Conservation (phyloP, 2,329 filamentous ascomycete species). For the Trichoderma asperellum region DNA sequence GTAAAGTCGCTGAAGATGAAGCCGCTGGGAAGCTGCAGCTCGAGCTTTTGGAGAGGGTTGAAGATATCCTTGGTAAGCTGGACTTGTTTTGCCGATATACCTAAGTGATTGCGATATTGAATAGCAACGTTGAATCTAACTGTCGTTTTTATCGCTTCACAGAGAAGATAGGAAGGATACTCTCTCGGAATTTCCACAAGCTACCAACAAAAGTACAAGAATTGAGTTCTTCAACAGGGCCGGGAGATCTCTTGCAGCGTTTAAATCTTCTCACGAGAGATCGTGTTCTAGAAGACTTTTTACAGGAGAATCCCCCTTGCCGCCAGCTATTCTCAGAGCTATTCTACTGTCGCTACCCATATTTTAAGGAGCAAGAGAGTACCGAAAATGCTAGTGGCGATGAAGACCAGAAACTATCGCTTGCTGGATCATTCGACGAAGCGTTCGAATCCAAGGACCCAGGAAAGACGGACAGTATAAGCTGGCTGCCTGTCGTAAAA, state of each 20-base stretch:
- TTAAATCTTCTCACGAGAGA: constrained; percentile 31
- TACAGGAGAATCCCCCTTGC: constrained; percentile 30
- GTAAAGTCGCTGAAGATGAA: not conserved
- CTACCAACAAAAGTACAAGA: not conserved
- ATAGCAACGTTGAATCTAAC: not conserved
- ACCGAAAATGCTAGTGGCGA: not conserved
- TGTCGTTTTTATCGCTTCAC: not conserved
- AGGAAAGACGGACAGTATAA: not conserved
- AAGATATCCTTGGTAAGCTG: constrained; percentile 9
- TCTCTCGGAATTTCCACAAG: not conserved
- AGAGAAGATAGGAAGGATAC: constrained; percentile 1
- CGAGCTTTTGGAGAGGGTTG: constrained; percentile 8
- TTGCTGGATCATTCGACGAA: not conserved
- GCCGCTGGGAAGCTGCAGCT: not conserved
- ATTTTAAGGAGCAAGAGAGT: not conserved
- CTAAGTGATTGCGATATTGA: not conserved
- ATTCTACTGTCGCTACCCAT: constrained; percentile 33
- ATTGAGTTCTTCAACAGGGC: not conserved
- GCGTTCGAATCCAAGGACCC: not conserved
- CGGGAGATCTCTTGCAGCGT: not conserved
- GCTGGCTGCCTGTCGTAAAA: constrained; percentile 1
- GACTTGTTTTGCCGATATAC: not conserved
- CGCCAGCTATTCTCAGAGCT: constrained; percentile 30
- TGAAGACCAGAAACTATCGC: not conserved
- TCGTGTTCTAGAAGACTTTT: constrained; percentile 33